These are phyloP conservation scores for Cladophialophora psammophila DNA, from an alignment of 2,329 filamentous ascomycete genomes.

Conservation along the genomic window DNA sequence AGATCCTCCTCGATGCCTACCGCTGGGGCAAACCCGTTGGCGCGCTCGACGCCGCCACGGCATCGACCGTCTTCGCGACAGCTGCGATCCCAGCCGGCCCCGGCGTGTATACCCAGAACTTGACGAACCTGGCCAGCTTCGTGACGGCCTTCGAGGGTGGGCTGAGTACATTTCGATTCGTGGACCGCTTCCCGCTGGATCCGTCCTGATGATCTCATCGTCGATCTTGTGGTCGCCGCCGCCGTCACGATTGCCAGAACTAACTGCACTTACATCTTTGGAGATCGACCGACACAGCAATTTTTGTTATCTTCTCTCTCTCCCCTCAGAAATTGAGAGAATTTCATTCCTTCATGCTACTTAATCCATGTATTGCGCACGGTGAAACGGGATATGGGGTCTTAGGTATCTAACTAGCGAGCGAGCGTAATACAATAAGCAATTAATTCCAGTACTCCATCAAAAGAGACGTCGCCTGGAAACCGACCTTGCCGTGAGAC, in stretches of 20 bases:
- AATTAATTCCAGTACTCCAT: no score
- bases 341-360: neutral
- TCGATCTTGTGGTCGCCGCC: no score
- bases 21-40: constrained; percentile 11
- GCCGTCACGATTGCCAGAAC: no score
- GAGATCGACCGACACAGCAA: no score
- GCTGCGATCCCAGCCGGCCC: neutral
- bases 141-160: constrained; percentile 7
- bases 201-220: neutral
- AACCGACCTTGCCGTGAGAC: no score
- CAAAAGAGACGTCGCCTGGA: no score
- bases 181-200: constrained; percentile 8
- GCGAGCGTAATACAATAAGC: no score
- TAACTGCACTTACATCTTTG: no score
- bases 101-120: constrained; percentile 4
- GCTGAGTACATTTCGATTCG: constrained; percentile 9
- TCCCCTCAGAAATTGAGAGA: neutral
- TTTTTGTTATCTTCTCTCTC: neutral
- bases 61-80: neutral
- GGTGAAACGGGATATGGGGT: no score
- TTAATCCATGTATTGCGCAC: no score
- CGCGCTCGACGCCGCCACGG: neutral
- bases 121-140: neutral
- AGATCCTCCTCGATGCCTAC: constrained; percentile 12
- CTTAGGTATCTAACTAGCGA: no score